phyloP scores from a whole-genome alignment of 1,139 yeast species.

The Lizanozyma gosingica region DNA sequence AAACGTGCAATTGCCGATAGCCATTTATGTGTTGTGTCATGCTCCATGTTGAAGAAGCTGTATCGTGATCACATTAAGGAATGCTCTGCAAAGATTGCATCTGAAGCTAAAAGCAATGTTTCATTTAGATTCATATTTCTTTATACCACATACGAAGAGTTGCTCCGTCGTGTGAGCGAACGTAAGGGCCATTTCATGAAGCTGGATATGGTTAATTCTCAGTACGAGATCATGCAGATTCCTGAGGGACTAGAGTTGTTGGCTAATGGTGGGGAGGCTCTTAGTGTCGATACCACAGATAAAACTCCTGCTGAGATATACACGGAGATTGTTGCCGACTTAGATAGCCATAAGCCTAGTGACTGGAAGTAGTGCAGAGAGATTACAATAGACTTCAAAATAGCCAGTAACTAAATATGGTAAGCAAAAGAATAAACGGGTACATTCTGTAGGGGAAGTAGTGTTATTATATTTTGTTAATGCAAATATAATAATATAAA shows the following conservation, averaged over 20 bases:
- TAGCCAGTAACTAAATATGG: too few relatives aligned
- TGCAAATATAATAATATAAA: too few relatives aligned
- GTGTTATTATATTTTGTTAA: too few relatives aligned
- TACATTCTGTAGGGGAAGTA: too few relatives aligned
- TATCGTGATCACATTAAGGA: conserved; percentile 55
- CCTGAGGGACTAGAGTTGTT: conserved; percentile 41
- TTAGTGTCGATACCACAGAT: conserved; percentile 31
- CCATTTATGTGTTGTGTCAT: conserved; percentile 50
- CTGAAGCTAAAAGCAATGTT: conserved; percentile 17
- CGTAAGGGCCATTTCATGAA: conserved; percentile 83
- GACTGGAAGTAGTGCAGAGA: too few relatives aligned
- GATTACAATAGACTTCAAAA: too few relatives aligned
- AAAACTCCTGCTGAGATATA: conserved; percentile 29
- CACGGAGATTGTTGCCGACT: conserved; percentile 8
- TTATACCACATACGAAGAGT: conserved; percentile 52
- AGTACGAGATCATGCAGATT: conserved; percentile 62
- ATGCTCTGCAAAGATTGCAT: conserved; percentile 8
- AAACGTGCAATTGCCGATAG: conserved; percentile 22
- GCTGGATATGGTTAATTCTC: conserved; percentile 71
- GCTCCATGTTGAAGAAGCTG: conserved; percentile 70
- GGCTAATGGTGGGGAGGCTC: conserved; percentile 28
- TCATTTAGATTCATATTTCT: conserved; percentile 57
- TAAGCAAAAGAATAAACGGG: too few relatives aligned
- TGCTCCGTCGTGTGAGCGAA: conserved; percentile 47
- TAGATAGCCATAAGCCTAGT: not conserved